Conservation (phyloP, 1,139 yeast genomes). For the Hyphopichia wangnamkhiaoensis region DNA sequence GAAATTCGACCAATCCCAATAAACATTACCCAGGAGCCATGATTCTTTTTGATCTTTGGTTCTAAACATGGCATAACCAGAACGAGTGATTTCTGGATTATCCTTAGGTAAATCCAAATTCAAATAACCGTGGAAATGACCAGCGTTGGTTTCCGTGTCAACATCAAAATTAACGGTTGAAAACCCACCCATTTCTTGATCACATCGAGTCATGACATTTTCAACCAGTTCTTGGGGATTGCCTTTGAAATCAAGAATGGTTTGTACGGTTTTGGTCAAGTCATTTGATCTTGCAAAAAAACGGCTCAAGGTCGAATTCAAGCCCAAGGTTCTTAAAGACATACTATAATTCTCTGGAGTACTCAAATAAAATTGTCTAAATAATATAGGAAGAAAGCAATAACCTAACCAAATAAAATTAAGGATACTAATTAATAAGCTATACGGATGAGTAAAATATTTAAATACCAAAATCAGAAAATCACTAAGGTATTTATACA, state of each 20-base stretch:
- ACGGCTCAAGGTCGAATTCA: conserved; percentile 37
- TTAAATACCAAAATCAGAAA: no score
- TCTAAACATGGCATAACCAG: conserved; percentile 88
- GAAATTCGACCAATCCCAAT: conserved; percentile 66
- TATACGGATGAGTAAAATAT: no score
- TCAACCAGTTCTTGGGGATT: conserved; percentile 41
- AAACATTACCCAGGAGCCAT: conserved; percentile 47
- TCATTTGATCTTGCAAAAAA: conserved; percentile 37
- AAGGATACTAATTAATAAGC: no score
- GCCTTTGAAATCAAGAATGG: conserved; percentile 59
- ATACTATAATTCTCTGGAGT: conserved; percentile 22
- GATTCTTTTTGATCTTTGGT: conserved; percentile 62
- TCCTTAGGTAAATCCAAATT: conserved; percentile 74
- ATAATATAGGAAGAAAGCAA: no score
- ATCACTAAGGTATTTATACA: no score
- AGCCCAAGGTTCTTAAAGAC: conserved; percentile 48
- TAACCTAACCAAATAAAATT: no score
- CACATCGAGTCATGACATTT: conserved; percentile 62
- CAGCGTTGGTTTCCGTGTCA: conserved; percentile 40
- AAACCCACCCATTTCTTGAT: conserved; percentile 75
- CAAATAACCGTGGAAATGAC: conserved; percentile 69
- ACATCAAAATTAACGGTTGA: conserved; percentile 62
- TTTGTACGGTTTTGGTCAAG: conserved; percentile 31
- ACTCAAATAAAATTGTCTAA: no score
- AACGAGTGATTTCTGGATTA: conserved; percentile 64